Evolutionary conservation across 805 yeast species (phyloP).

Genomic region (Suhomyces faveliae): DNA sequence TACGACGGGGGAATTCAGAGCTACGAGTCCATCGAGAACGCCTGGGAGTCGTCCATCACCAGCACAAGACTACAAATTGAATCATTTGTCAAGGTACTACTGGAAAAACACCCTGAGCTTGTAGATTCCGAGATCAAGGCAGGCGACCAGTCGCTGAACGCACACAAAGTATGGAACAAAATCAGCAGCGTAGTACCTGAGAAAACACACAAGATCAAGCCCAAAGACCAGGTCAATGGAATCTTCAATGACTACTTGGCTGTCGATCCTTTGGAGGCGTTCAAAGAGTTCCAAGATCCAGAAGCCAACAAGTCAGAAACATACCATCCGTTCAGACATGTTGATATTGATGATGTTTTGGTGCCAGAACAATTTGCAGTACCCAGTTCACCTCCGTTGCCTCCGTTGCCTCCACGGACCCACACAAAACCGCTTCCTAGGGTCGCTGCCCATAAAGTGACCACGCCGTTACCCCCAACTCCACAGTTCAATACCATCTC

Average conservation of each 20-base stretch:
- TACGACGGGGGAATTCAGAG: slow-evolving; percentile 10
- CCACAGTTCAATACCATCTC: too few species aligned
- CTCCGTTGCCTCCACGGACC: slow-evolving; percentile 6
- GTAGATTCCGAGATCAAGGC: slow-evolving; percentile 36
- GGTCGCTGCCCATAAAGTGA: background rate
- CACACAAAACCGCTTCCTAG: slow-evolving; percentile 2
- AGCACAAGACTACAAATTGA: slow-evolving; percentile 39
- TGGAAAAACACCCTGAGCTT: slow-evolving; percentile 36
- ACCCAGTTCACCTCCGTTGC: slow-evolving; percentile 5
- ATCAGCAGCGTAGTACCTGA: slow-evolving; percentile 17
- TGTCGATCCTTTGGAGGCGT: slow-evolving; percentile 34
- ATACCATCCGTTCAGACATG: slow-evolving; percentile 26
- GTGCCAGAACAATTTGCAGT: slow-evolving; percentile 4
- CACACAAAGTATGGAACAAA: slow-evolving; percentile 29
- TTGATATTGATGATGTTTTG: slow-evolving; percentile 9
- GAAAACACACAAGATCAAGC: slow-evolving; percentile 24
- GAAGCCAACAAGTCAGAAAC: slow-evolving; percentile 23
- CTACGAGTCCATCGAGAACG: slow-evolving; percentile 34
- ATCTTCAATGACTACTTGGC: slow-evolving; percentile 28
- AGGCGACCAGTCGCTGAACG: slow-evolving; percentile 22
- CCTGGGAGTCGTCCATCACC: slow-evolving; percentile 40
- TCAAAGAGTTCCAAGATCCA: slow-evolving; percentile 25
- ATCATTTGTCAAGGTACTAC: slow-evolving; percentile 27
- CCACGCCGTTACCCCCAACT: slow-evolving; percentile 7
- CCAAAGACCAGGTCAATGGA: slow-evolving; percentile 30